Evolutionary conservation across 208 protist species (phyloP).

Genomic region (Leishmania amazonensis): DNA sequence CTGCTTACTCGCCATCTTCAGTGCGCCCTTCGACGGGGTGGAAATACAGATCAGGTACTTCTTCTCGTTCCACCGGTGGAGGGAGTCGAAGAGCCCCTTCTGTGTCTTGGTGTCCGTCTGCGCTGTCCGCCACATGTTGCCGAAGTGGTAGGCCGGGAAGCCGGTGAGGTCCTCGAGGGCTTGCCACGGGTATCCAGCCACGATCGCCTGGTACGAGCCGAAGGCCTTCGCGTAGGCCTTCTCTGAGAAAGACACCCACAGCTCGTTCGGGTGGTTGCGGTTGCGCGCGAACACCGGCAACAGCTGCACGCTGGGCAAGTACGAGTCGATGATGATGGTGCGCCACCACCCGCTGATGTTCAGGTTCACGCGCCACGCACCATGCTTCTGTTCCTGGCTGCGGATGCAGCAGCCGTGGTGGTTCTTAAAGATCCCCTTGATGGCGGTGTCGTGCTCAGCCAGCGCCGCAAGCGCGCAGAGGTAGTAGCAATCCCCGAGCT

Average conservation of each 20-base stretch:
- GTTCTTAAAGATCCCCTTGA: constrained; percentile 56
- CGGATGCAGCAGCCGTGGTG: constrained; percentile 38
- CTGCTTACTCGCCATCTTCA: constrained; percentile 34
- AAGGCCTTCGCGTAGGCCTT: constrained; percentile 89
- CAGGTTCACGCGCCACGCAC: constrained; percentile 57
- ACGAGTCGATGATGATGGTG: constrained; percentile 68
- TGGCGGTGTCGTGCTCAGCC: constrained; percentile 39
- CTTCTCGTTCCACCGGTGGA: constrained; percentile 47
- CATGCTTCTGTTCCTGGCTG: constrained; percentile 47
- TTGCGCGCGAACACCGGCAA: constrained; percentile 56
- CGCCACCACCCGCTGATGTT: constrained; percentile 74
- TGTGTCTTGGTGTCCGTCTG: constrained; percentile 32
- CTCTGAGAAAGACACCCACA: constrained; percentile 80
- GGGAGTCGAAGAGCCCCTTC: constrained; percentile 48
- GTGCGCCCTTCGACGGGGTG: constrained; percentile 44
- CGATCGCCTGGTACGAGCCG: constrained; percentile 77
- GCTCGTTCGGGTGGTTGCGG: constrained; percentile 51
- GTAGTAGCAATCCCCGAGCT: constrained; percentile 75
- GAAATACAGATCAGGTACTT: constrained; percentile 62
- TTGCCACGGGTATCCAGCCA: constrained; percentile 52
- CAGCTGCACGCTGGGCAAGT: constrained; percentile 50
- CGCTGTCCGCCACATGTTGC: constrained; percentile 46
- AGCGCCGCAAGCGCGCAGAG: constrained; percentile 53
- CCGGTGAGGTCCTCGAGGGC: constrained; percentile 75
- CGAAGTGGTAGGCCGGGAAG: constrained; percentile 51